Evolutionary conservation across 352 stramenopile species (phyloP).

Genomic region (Globisporangium nodosum): DNA sequence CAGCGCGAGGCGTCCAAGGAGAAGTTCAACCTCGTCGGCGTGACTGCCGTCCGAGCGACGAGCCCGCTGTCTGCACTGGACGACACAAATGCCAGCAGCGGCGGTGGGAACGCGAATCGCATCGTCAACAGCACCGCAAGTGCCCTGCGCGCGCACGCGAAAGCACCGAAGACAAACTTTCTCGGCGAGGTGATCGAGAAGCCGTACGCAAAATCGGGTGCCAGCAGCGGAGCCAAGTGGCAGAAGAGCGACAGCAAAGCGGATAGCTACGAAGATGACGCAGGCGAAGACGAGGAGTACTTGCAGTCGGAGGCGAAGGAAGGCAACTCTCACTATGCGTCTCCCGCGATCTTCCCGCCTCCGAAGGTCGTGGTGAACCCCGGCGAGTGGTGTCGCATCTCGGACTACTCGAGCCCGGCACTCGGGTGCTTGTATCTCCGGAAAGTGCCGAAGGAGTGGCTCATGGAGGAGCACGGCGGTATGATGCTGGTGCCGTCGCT

Average conservation of each 20-base stretch:
- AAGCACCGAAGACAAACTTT: constrained; percentile 64
- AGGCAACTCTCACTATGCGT: neutral
- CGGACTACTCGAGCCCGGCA: constrained; percentile 45
- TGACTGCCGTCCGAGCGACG: constrained; percentile 42
- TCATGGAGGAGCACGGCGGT: constrained; percentile 39
- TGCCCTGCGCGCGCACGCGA: constrained; percentile 35
- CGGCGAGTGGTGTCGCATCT: constrained; percentile 69
- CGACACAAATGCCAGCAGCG: neutral
- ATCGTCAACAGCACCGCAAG: constrained; percentile 18
- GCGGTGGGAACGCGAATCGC: neutral
- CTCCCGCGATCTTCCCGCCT: constrained; percentile 24
- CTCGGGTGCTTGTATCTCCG: constrained; percentile 57
- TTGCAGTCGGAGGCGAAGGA: constrained; percentile 9
- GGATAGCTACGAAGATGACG: constrained; percentile 14
- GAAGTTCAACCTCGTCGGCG: constrained; percentile 49
- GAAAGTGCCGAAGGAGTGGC: constrained; percentile 61
- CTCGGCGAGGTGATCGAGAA: constrained; percentile 57
- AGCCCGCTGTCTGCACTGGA: neutral
- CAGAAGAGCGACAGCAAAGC: constrained; percentile 18
- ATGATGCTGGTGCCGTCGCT: constrained; percentile 75
- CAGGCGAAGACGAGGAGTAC: constrained; percentile 19
- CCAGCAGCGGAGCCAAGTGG: constrained; percentile 1
- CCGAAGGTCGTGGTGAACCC: constrained; percentile 69
- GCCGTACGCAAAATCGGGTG: constrained; percentile 23
- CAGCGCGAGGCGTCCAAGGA: constrained; percentile 58